Percentiles rank a stretch among this genome's conserved stretches.
Conservation (phyloP, 805 yeast species). For the Huiozyma sinensis region DNA sequence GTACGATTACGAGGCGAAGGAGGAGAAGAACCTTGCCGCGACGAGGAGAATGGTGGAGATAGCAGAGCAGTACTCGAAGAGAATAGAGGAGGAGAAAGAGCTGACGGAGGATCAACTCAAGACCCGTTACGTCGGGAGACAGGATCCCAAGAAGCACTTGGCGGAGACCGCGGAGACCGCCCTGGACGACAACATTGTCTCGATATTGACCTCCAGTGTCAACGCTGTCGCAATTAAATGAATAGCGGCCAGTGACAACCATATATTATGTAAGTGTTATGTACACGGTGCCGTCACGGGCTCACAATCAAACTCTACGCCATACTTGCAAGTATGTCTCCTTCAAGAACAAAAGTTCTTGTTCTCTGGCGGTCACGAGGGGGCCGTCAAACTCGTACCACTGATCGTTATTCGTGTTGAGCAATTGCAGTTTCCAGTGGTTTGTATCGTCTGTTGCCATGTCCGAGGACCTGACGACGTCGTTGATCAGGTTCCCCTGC, state of each 20-base stretch:
- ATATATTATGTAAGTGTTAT: no score
- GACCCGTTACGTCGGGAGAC: constrained; percentile 95
- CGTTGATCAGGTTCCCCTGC: constrained; percentile 38
- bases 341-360: constrained; percentile 49
- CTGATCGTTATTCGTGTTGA: constrained; percentile 29
- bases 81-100: constrained; percentile 87
- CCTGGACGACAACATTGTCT: constrained; percentile 82
- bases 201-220: constrained; percentile 79
- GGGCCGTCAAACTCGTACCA: constrained; percentile 57
- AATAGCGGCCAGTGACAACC: not conserved
- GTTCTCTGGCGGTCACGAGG: constrained; percentile 35
- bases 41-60: constrained; percentile 76
- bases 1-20: constrained; percentile 67
- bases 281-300: not conserved
- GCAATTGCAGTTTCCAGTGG: constrained; percentile 41
- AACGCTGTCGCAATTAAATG: constrained; percentile 82
- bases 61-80: constrained; percentile 78
- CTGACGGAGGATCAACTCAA: constrained; percentile 79
- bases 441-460: constrained; percentile 26
- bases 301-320: constrained; percentile 28
- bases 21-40: constrained; percentile 60
- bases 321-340: constrained; percentile 63
- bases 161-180: constrained; percentile 76
- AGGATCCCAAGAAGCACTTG: constrained; percentile 96
- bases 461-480: constrained; percentile 9